Conservation (phyloP, 1,139 yeast species). For the Kurtzmaniella natalensis region DNA sequence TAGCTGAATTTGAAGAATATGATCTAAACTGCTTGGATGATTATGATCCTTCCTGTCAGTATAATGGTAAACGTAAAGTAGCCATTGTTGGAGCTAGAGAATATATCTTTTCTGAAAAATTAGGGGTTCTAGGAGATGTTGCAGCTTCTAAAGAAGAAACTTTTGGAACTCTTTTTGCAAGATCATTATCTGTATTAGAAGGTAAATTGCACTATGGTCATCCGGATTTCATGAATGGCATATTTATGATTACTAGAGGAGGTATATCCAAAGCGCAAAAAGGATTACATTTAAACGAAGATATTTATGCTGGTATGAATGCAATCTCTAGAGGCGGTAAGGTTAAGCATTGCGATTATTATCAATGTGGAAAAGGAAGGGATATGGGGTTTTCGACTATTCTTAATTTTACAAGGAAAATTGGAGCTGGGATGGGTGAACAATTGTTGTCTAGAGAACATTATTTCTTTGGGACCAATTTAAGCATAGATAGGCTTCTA, state of each 20-base stretch:
- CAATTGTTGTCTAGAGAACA: conserved; percentile 83
- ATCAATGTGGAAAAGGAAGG: conserved; percentile 89
- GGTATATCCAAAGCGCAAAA: conserved; percentile 88
- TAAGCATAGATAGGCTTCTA: conserved; percentile 75
- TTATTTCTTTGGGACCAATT: conserved; percentile 71
- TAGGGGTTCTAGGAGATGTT: conserved; percentile 83
- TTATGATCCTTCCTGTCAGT: conserved; percentile 43
- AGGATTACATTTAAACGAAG: conserved; percentile 83
- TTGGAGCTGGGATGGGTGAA: conserved; percentile 96
- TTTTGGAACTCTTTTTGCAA: conserved; percentile 83
- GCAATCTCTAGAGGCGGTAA: conserved; percentile 80
- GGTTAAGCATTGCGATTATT: conserved; percentile 83
- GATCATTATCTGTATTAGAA: conserved; percentile 81
- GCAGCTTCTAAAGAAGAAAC: conserved; percentile 95
- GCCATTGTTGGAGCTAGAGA: conserved; percentile 90
- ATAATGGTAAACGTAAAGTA: conserved; percentile 43
- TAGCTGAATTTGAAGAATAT: conserved; percentile 76
- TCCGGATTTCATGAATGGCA: conserved; percentile 81
- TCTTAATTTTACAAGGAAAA: conserved; percentile 78
- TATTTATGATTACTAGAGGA: conserved; percentile 87
- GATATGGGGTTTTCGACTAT: conserved; percentile 86
- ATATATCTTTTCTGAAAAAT: conserved; percentile 79
- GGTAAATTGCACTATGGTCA: conserved; percentile 91
- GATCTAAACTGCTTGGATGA: conserved; percentile 30
- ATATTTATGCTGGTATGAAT: conserved; percentile 87